Evolutionary conservation across 108 stramenopile genomes (phyloP).

Genomic region (Tribonema minus): DNA sequence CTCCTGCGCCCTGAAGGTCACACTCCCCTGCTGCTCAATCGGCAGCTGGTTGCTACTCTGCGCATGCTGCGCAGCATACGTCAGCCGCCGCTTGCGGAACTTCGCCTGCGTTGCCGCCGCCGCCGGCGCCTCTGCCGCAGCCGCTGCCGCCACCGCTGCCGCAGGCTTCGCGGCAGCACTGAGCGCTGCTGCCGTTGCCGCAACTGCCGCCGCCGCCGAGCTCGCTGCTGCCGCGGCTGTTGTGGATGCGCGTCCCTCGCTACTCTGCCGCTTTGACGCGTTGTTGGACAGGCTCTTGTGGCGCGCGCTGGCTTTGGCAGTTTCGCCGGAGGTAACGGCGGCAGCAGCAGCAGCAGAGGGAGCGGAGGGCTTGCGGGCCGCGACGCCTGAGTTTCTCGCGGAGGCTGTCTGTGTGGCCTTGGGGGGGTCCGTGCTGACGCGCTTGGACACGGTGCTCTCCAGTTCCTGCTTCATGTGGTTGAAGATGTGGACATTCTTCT

Average conservation of each 20-base stretch:
- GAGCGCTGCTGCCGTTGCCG: not conserved
- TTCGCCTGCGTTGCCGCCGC: not conserved
- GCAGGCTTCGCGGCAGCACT: not conserved
- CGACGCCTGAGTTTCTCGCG: no score
- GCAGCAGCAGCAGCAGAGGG: not conserved
- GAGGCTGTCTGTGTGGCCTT: no score
- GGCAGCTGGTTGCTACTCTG: not conserved
- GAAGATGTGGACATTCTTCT: not conserved
- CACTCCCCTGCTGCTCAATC: not conserved
- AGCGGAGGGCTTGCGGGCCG: no score
- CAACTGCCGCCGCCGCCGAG: not conserved
- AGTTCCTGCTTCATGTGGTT: not conserved
- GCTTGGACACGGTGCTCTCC: no score
- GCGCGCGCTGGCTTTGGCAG: not conserved
- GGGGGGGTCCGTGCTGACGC: no score
- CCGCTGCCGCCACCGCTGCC: not conserved
- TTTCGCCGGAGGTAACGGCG: not conserved
- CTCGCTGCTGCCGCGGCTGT: no score
- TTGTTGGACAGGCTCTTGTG: no score
- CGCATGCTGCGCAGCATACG: not conserved
- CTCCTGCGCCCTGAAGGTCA: no score
- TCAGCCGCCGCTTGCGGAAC: not conserved
- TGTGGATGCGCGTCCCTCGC: no score
- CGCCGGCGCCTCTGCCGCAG: not conserved
- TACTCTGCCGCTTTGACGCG: no score